Conservation (phyloP, 257 asterid genomes). For the Galeopsis tetrahit region DNA sequence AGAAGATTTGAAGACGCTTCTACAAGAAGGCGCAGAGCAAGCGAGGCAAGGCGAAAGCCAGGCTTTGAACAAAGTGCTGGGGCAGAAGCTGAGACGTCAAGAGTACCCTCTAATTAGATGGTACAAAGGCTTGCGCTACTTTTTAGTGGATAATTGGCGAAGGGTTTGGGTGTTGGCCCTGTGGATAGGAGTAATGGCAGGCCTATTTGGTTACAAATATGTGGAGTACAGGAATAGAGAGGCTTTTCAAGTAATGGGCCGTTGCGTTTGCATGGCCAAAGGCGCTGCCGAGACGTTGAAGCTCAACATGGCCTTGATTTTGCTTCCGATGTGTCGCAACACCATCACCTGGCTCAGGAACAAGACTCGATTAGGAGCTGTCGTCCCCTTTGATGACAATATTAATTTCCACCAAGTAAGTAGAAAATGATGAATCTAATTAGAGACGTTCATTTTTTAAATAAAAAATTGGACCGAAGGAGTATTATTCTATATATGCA, state of each 20-base stretch:
- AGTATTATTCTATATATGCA: no score
- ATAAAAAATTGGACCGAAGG: no score
- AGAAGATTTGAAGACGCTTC: conserved; percentile 67
- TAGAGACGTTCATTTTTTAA: no score
- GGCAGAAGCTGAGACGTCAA: conserved; percentile 58
- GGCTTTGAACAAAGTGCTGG: conserved; percentile 64
- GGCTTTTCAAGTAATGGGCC: conserved; percentile 68
- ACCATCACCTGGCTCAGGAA: conserved; percentile 89
- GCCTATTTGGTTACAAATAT: conserved; percentile 65
- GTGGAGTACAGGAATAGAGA: conserved; percentile 55
- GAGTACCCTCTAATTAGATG: conserved; percentile 49
- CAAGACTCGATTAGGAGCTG: conserved; percentile 62
- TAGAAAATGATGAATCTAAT: background rate
- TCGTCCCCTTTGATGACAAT: conserved; percentile 84
- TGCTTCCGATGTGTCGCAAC: conserved; percentile 81
- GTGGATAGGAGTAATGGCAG: conserved; percentile 76
- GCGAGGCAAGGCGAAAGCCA: conserved; percentile 50
- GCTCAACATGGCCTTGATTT: conserved; percentile 82
- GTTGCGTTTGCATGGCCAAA: conserved; percentile 78
- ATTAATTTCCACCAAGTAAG: conserved; percentile 80
- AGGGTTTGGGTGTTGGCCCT: conserved; percentile 74
- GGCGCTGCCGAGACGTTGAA: conserved; percentile 89
- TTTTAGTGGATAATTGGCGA: conserved; percentile 67
- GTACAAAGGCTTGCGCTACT: conserved; percentile 53
- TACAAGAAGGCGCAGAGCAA: conserved; percentile 60